phyloP scores from a whole-genome alignment of 305 asterid species.

The Withania somnifera region DNA sequence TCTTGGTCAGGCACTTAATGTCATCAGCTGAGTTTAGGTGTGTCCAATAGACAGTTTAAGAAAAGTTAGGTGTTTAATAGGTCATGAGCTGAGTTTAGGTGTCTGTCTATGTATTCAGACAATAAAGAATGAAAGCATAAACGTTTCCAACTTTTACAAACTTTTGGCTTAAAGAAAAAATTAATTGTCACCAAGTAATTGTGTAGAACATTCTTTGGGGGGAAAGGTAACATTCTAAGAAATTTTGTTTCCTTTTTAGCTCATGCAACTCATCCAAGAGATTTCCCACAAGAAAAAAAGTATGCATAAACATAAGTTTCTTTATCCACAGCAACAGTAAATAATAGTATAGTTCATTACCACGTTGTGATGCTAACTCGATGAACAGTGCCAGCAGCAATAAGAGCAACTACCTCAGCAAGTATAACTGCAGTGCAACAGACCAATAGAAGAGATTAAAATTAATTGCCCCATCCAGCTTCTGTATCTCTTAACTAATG shows the following conservation, averaged over 20 bases:
- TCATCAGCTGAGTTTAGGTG: background rate
- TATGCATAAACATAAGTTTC: background rate
- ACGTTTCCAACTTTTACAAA: background rate
- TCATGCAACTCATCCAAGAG: background rate
- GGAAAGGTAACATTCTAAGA: background rate
- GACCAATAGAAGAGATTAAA: slow-evolving; percentile 2
- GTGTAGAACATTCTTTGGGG: background rate
- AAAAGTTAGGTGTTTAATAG: background rate
- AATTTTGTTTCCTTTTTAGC: background rate
- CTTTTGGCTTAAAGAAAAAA: background rate
- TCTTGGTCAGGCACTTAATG: background rate
- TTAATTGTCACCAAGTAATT: background rate
- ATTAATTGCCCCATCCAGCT: background rate
- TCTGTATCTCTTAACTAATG: background rate
- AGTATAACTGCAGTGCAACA: slow-evolving; percentile 46
- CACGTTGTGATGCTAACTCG: slow-evolving; percentile 96
- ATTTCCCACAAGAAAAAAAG: background rate
- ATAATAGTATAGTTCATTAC: slow-evolving; percentile 25
- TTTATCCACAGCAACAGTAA: background rate
- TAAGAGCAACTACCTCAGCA: slow-evolving; percentile 74
- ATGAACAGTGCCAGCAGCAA: slow-evolving; percentile 87
- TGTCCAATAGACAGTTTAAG: background rate
- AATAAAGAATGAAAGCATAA: background rate
- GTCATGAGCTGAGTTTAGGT: background rate
- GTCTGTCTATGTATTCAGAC: background rate